Percentiles rank a stretch among this genome's conserved stretches.
Evolutionary conservation across 306 rosid genomes (phyloP).

Genomic region (Quercus variabilis): DNA sequence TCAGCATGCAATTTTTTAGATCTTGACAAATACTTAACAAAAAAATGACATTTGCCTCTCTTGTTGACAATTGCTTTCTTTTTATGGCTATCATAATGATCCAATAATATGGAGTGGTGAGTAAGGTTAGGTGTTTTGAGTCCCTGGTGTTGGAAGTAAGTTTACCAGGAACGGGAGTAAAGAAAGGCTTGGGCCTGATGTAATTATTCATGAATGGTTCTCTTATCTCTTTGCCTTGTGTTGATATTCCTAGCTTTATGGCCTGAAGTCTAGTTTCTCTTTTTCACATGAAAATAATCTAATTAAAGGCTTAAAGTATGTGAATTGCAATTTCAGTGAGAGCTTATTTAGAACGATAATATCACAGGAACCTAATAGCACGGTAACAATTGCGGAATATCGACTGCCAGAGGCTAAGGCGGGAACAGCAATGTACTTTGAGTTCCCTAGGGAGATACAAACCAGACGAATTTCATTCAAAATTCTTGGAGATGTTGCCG

Average conservation of each 20-base stretch:
- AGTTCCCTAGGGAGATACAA: slow-evolving; percentile 66
- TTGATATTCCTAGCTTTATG: background rate
- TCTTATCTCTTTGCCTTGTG: background rate
- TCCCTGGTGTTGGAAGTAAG: background rate
- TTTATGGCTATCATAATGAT: background rate
- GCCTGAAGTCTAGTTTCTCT: background rate
- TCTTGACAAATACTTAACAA: background rate
- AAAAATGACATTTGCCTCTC: no score
- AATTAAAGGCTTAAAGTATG: background rate
- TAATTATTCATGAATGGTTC: background rate
- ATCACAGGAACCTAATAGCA: slow-evolving; percentile 60
- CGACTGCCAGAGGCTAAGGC: slow-evolving; percentile 88
- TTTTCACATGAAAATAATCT: background rate
- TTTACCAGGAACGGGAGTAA: background rate
- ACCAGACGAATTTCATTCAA: slow-evolving; percentile 69
- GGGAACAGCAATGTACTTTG: slow-evolving; percentile 93
- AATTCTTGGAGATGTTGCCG: slow-evolving; percentile 83
- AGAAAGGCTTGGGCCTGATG: background rate
- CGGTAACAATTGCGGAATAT: slow-evolving; percentile 70
- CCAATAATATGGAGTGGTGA: background rate
- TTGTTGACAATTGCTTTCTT: no score
- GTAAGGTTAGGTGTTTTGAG: background rate
- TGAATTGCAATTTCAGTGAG: background rate
- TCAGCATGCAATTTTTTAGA: background rate
- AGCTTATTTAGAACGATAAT: slow-evolving; percentile 7